A percentile compares a stretch with the other conserved stretches of the same genome.
phyloP scores from a whole-genome alignment of 805 yeast species.

The Nematodospora valgi region DNA sequence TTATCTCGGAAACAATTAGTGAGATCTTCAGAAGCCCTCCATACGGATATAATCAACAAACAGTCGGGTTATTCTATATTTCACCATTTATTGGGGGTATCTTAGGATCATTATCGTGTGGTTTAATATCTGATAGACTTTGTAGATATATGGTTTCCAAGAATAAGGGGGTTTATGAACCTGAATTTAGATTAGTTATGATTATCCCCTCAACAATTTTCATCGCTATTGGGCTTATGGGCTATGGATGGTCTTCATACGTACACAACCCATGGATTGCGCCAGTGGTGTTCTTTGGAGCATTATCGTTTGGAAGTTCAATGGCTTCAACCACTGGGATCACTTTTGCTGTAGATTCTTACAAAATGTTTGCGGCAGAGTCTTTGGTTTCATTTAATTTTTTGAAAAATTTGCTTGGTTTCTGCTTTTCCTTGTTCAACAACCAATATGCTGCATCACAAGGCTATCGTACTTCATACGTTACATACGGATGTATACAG shows the following conservation, averaged over 20 bases:
- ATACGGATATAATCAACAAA: constrained; percentile 42
- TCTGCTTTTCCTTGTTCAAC: constrained; percentile 55
- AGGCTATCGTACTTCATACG: constrained; percentile 46
- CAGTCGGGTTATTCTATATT: constrained; percentile 52
- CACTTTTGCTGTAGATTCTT: constrained; percentile 56
- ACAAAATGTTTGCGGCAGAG: constrained; percentile 56
- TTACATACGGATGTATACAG: constrained; percentile 52
- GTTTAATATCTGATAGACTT: constrained; percentile 47
- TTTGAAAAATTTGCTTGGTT: constrained; percentile 52
- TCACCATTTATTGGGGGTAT: constrained; percentile 58
- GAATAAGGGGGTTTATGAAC: constrained; percentile 58
- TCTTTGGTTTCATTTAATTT: constrained; percentile 55
- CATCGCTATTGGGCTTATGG: constrained; percentile 52
- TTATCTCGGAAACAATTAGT: constrained; percentile 54
- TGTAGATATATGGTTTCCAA: constrained; percentile 41
- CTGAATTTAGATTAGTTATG: constrained; percentile 58
- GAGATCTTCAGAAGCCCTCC: constrained; percentile 45
- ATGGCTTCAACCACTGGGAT: constrained; percentile 61
- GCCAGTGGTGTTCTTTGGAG: constrained; percentile 54
- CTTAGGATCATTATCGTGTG: constrained; percentile 53
- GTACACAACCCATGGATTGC: constrained; percentile 51
- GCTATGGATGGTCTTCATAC: constrained; percentile 59
- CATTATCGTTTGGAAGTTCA: constrained; percentile 58
- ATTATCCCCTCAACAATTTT: constrained; percentile 44
- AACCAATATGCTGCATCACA: constrained; percentile 38